Evolutionary conservation across 345 rosid species (phyloP).

Genomic region (Eucalyptus polyanthemos): DNA sequence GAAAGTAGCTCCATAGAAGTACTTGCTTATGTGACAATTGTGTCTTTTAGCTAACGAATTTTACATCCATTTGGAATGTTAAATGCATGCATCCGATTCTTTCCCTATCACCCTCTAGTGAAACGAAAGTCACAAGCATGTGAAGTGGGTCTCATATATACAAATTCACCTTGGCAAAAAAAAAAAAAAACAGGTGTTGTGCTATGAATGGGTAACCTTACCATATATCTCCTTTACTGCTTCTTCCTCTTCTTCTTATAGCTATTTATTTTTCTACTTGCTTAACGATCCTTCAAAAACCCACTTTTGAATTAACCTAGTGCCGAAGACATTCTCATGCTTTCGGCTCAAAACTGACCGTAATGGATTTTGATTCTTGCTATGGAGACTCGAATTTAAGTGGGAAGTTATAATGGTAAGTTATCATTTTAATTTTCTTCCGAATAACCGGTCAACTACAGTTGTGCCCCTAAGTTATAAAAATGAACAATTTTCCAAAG

Average conservation of each 20-base stretch:
- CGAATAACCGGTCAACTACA: fast-evolving
- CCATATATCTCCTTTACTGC: not conserved
- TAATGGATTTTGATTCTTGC: not conserved
- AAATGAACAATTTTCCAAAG: not conserved
- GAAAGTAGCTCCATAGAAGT: not conserved
- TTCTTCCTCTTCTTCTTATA: not conserved
- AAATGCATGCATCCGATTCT: not conserved
- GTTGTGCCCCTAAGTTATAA: not conserved
- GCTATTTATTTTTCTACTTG: not conserved
- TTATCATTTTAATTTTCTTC: not conserved
- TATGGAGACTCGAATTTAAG: not conserved
- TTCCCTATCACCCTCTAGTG: not conserved
- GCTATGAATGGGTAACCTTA: not conserved
- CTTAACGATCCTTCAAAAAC: not conserved
- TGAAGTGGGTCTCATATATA: not conserved
- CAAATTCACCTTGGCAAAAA: not conserved
- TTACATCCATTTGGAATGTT: not conserved
- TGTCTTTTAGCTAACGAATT: not conserved
- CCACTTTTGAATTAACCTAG: not conserved
- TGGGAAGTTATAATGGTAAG: not conserved
- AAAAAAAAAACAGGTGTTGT: not conserved
- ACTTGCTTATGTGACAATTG: not conserved
- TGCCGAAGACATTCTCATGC: not conserved
- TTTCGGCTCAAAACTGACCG: not conserved
- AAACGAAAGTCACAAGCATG: not conserved